A percentile compares a stretch with the other conserved stretches of the same genome.
Evolutionary conservation across 139 green algal species (phyloP).

Genomic region (Astrephomene gubernaculifera): DNA sequence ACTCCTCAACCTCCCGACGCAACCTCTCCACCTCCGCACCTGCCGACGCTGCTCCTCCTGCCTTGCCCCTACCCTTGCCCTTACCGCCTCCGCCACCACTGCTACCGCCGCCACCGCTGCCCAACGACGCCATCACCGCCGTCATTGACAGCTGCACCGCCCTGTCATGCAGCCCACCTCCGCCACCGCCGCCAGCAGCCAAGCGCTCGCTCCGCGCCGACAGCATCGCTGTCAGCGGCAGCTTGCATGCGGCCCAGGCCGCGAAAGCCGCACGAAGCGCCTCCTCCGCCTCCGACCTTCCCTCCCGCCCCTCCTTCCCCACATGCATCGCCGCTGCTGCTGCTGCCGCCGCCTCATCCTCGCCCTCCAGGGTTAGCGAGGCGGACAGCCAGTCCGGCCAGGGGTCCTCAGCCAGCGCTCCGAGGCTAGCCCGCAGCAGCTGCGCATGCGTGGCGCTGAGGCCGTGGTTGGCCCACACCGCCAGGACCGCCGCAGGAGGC

Average conservation of each 20-base stretch:
- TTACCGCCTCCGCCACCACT: no score
- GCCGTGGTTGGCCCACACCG: conserved; percentile 44
- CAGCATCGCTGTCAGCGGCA: conserved; percentile 24
- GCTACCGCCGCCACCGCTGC: no score
- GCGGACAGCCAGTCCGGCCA: conserved; percentile 42
- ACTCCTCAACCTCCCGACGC: neutral
- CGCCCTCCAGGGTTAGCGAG: neutral
- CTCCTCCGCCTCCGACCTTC: neutral
- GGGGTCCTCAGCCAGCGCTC: conserved; percentile 7
- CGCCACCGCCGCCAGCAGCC: neutral
- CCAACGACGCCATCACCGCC: neutral
- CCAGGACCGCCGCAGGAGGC: conserved; percentile 31
- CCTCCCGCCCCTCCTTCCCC: neutral
- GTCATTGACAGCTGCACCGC: conserved; percentile 35
- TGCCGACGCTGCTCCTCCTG: neutral
- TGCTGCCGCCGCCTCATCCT: neutral
- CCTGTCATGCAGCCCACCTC: neutral
- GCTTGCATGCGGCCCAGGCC: conserved; percentile 21
- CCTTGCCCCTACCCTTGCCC: no score
- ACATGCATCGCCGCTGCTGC: neutral
- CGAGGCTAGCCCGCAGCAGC: conserved; percentile 33
- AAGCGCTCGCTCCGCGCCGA: neutral
- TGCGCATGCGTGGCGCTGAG: conserved; percentile 38
- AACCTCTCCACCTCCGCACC: neutral
- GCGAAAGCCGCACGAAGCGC: neutral